phyloP scores from a whole-genome alignment of 164 flowering plant species.

The Aristolochia contorta region DNA sequence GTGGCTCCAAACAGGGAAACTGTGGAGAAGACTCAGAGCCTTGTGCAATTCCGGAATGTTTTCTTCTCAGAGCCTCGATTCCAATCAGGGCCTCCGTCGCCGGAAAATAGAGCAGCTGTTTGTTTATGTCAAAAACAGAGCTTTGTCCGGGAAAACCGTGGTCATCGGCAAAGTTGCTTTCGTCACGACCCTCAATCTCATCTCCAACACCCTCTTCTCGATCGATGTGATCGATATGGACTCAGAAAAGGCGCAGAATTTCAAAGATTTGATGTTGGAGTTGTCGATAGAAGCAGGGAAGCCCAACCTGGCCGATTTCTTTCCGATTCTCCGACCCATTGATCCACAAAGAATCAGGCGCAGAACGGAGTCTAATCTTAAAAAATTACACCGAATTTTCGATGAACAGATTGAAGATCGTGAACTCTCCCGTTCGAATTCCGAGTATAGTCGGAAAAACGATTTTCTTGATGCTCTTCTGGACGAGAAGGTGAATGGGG shows the following conservation, averaged over 20 bases:
- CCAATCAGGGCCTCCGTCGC: background rate
- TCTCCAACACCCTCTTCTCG: constrained; percentile 7
- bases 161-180: background rate
- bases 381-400: background rate
- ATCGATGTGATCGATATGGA: constrained; percentile 2
- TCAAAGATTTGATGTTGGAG: background rate
- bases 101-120: constrained; percentile 1
- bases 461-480: constrained; percentile 6
- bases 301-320: constrained; percentile 5
- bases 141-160: background rate
- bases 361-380: background rate
- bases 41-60: background rate
- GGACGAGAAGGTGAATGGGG: background rate
- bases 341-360: constrained; percentile 6
- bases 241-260: background rate
- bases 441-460: background rate
- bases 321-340: background rate
- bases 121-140: background rate
- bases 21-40: background rate
- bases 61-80: background rate
- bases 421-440: background rate
- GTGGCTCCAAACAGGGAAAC: background rate
- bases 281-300: background rate
- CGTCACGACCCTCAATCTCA: background rate
- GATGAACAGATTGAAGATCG: constrained; percentile 1